Evolutionary conservation across 106 monocot genomes (phyloP), one percentile per base, ranked within the genome.

Genomic region (Triglochin maritima): DNA sequence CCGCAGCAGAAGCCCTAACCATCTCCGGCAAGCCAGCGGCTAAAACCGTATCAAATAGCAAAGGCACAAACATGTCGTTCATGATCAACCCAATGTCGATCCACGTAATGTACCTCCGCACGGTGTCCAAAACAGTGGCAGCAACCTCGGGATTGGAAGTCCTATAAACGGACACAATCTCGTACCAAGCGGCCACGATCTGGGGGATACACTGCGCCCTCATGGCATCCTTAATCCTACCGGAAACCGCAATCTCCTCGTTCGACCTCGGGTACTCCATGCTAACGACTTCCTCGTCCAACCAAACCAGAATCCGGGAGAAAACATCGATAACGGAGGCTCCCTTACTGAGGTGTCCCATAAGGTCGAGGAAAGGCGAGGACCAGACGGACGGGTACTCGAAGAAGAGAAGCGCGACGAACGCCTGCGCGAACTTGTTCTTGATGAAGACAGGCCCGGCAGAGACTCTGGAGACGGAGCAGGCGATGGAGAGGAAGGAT

Each of bases 181-280:
- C 82, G 44, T 83, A 90, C 85, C 80, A 87, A 43, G 74, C 81
- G 6, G 81, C 53, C 15, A 75, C 90, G 69, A 96, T 78, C 78
- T 88, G 90, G 29, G 85, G 80, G n/a, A 85, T 59, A 50, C 95
- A 96, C 76, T 90, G 95, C 57, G 59, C 6, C 16, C 95, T 81
- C 78, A 96, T 86, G 16, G 90, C 85, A 69, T 96, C 90, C 85
- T 96, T 96, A 17, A 96, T 77, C 56, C 88, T 62, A 16, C 64
- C 47, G 11, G 83, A 84, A 3, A 79, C 81, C 9, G 81, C 66
- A 9, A 72, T 16, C 41, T 90, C 95, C 5, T 72, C 85, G 0
- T 67, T 11, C 41, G 83, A 80, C n/a, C 87, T 67, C 0, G 87
- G 85, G 60, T 96, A 96, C 47, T 96, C 95, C 79, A 71, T 83